Conservation (phyloP, 2,329 filamentous ascomycete species). For the Cladophialophora exuberans region DNA sequence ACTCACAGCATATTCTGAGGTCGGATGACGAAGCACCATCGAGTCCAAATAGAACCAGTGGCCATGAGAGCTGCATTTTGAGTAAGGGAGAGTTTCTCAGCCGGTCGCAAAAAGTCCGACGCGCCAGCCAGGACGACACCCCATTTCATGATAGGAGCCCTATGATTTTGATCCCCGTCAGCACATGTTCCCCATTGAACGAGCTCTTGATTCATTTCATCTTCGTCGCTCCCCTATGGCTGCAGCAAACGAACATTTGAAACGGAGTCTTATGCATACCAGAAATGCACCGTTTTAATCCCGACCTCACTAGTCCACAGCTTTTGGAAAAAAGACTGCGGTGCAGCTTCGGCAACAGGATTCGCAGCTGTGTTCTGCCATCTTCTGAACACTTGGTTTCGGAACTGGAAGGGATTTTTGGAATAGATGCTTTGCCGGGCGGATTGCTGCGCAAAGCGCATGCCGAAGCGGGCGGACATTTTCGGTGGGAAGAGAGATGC, state of each 20-base stretch:
- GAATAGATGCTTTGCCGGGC: slow-evolving; percentile 49
- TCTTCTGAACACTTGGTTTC: slow-evolving; percentile 59
- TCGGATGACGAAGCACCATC: slow-evolving; percentile 97
- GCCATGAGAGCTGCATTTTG: slow-evolving; percentile 89
- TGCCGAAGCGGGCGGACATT: slow-evolving; percentile 61
- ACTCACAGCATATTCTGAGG: slow-evolving; percentile 86
- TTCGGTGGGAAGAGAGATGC: slow-evolving; percentile 28
- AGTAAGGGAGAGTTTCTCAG: slow-evolving; percentile 87
- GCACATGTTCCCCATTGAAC: background rate
- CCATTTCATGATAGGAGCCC: slow-evolving; percentile 98
- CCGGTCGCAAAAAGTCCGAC: slow-evolving; percentile 87
- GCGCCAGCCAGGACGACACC: slow-evolving; percentile 88
- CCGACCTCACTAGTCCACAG: slow-evolving; percentile 83
- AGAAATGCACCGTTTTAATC: slow-evolving; percentile 96
- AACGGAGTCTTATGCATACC: slow-evolving; percentile 57
- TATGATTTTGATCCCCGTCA: slow-evolving; percentile 40
- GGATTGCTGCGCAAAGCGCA: slow-evolving; percentile 61
- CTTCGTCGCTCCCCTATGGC: background rate
- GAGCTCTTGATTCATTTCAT: background rate
- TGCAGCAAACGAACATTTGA: background rate
- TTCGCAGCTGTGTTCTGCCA: slow-evolving; percentile 70
- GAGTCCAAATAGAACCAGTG: slow-evolving; percentile 95
- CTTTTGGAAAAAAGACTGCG: slow-evolving; percentile 65
- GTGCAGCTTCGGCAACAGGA: slow-evolving; percentile 44
- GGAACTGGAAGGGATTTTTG: slow-evolving; percentile 56